Evolutionary conservation across 2,329 filamentous ascomycete genomes (phyloP), one percentile per base, ranked within the genome.

Genomic region (Paraphoma chrysanthemicola): DNA sequence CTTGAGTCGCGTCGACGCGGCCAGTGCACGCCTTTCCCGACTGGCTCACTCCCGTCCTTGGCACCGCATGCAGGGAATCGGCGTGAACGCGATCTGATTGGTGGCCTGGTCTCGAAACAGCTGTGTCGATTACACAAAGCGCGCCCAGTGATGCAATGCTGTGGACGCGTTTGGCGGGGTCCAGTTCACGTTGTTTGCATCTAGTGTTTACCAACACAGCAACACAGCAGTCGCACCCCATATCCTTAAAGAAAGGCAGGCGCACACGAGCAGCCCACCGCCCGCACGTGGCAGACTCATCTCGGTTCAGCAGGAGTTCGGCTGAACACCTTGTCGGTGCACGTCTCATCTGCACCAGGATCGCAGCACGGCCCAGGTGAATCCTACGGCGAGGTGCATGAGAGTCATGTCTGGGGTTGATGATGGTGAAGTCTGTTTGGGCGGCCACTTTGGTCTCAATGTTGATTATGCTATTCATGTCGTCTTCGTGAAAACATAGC

Each of bases 61-160:
- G 56, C 58, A 60, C 44, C 43, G 60, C 63, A 23, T 59, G 65
- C 65, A 68, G 63, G 65, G 60, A 56, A 61, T 62, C 59, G 60
- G 63, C 54, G 54, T 36, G 53, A 59, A 59, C 51, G 59, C 44
- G 33, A 30, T 54, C 31, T 67, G 62, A 68, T 68, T 70, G 61
- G 68, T 46, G 45, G 52, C 29, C 29, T 43, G 38, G 42, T 47
- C 49, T 48, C 42, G 23, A 50, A 23, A 42, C 23, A 14, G 8
- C 29, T 47, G 48, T 44, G 44, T 38, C 52, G 42, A 54, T 50
- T 55, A 48, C 55, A 56, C 44, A 51, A 44, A 28, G 17, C 17
- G 17, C 16, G 14, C 12, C 16, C 18, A 16, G 41, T 28, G 11
- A 44, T 14, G 42, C 41, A 43, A 23, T 43, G 44, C 17, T 30